phyloP scores from a whole-genome alignment of 371 early-diverging fungal species.

The Rhizomucor pusillus region DNA sequence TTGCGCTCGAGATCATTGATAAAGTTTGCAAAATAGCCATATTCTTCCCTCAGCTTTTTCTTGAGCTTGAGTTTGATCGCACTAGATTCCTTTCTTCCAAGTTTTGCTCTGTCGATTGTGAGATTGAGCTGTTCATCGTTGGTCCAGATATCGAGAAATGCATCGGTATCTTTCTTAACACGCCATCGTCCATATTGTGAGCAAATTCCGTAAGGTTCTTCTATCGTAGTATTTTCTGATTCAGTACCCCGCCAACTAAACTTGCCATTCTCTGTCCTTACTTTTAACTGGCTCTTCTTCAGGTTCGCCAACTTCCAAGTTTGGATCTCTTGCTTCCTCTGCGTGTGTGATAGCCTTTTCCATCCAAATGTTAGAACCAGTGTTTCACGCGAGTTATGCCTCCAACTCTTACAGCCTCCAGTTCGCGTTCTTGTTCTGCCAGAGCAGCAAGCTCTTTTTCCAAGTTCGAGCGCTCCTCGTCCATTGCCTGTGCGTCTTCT shows the following conservation, averaged over 20 bases:
- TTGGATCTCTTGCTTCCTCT: background rate
- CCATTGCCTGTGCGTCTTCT: background rate
- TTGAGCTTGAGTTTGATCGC: background rate
- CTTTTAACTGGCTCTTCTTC: background rate
- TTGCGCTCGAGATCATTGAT: background rate
- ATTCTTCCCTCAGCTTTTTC: background rate
- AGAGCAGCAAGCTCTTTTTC: background rate
- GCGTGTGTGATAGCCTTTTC: background rate
- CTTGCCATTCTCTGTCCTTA: background rate
- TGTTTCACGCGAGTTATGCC: background rate
- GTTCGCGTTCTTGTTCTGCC: background rate
- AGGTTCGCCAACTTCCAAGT: background rate
- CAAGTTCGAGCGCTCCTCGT: too few species aligned
- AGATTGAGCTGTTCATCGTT: constrained; percentile 3
- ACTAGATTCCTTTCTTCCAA: background rate
- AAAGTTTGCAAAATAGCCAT: background rate
- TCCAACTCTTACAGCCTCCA: background rate
- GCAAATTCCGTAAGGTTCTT: constrained; percentile 1
- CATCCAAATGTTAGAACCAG: background rate
- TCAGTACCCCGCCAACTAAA: too few species aligned
- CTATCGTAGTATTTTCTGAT: background rate
- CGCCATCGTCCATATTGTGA: background rate
- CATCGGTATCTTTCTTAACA: background rate
- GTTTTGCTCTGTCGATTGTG: background rate
- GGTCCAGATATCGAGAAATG: background rate